phyloP scores from a whole-genome alignment of 73 alveolate genomes.

The Symbiodinium pilosum region DNA sequence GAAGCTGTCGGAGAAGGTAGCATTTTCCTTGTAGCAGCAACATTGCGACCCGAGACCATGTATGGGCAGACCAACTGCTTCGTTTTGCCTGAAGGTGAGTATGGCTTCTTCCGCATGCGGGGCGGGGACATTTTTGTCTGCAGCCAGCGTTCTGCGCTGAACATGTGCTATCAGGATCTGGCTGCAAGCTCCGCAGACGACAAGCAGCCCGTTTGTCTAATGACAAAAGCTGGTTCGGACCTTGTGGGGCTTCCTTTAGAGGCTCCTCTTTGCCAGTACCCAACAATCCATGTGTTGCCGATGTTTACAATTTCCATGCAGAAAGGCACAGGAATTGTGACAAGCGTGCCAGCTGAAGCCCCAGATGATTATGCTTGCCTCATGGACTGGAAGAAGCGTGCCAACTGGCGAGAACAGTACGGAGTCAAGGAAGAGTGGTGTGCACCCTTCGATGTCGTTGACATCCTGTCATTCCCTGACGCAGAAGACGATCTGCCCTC shows the following conservation, averaged over 20 bases:
- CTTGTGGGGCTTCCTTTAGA: slow-evolving; percentile 98
- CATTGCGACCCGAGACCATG: slow-evolving; percentile 99
- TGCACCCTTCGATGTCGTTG: slow-evolving; percentile 97
- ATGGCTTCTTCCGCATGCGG: slow-evolving; percentile 98
- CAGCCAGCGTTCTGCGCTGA: slow-evolving; percentile 97
- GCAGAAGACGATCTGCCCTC: slow-evolving; percentile 95
- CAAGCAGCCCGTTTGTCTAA: slow-evolving; percentile 82
- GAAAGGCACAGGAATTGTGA: slow-evolving; percentile 99
- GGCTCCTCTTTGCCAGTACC: slow-evolving; percentile 98
- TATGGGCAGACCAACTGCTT: slow-evolving; percentile 99
- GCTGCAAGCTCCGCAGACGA: slow-evolving; percentile 95
- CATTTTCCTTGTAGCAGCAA: slow-evolving; percentile 99
- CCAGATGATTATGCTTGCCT: slow-evolving; percentile 99
- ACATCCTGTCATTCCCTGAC: slow-evolving; percentile 98
- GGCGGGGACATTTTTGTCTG: slow-evolving; percentile 98
- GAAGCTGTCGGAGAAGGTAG: slow-evolving; percentile 92
- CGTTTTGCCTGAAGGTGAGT: slow-evolving; percentile 98
- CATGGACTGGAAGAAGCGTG: slow-evolving; percentile 98
- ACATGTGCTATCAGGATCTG: slow-evolving; percentile 98
- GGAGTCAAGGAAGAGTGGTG: slow-evolving; percentile 98
- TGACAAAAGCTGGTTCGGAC: slow-evolving; percentile 97
- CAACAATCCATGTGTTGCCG: slow-evolving; percentile 98
- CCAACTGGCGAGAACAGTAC: slow-evolving; percentile 97
- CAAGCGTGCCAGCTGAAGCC: slow-evolving; percentile 99
- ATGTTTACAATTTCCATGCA: slow-evolving; percentile 99